These are phyloP conservation scores for Monilinia vaccinii-corymbosi DNA, from an alignment of 2,329 filamentous ascomycete genomes.

Conservation along the genomic window DNA sequence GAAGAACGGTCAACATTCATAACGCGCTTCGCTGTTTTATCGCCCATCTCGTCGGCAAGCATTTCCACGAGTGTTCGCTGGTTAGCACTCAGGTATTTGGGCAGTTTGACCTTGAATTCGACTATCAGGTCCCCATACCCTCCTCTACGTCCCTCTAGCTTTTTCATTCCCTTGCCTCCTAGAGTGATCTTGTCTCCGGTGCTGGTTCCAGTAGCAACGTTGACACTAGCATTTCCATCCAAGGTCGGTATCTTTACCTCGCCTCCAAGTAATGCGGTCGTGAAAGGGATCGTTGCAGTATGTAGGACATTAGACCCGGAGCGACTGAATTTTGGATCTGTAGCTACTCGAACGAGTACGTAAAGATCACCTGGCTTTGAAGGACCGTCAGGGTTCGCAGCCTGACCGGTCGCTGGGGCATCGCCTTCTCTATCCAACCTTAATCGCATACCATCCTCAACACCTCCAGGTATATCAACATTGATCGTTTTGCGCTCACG, in stretches of 20 bases:
- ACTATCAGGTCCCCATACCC: constrained; percentile 77
- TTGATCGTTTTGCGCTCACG: constrained; percentile 75
- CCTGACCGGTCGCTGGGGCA: constrained; percentile 65
- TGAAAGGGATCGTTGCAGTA: constrained; percentile 83
- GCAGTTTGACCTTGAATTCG: constrained; percentile 92
- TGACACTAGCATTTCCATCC: constrained; percentile 82
- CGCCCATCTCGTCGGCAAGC: constrained; percentile 90
- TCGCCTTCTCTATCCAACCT: constrained; percentile 81
- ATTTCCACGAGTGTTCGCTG: constrained; percentile 91
- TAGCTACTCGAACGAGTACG: constrained; percentile 80
- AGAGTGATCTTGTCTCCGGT: constrained; percentile 89
- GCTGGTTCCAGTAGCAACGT: constrained; percentile 81
- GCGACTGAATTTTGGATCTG: constrained; percentile 82
- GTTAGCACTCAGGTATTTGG: constrained; percentile 85
- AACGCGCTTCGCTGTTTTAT: constrained; percentile 81
- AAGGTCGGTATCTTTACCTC: constrained; percentile 85
- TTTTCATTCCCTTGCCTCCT: constrained; percentile 88
- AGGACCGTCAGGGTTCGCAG: constrained; percentile 51
- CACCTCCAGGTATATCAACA: constrained; percentile 87
- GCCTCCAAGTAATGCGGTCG: constrained; percentile 85
- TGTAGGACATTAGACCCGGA: constrained; percentile 85
- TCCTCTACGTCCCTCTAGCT: constrained; percentile 58
- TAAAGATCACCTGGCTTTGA: constrained; percentile 81
- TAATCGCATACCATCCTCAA: constrained; percentile 93
- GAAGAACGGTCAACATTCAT: constrained; percentile 65